A percentile compares a stretch with the other conserved stretches of the same genome.
These are phyloP conservation scores for Coelastrella sp. DNA, from an alignment of 139 green algal species.

Conservation along the genomic window DNA sequence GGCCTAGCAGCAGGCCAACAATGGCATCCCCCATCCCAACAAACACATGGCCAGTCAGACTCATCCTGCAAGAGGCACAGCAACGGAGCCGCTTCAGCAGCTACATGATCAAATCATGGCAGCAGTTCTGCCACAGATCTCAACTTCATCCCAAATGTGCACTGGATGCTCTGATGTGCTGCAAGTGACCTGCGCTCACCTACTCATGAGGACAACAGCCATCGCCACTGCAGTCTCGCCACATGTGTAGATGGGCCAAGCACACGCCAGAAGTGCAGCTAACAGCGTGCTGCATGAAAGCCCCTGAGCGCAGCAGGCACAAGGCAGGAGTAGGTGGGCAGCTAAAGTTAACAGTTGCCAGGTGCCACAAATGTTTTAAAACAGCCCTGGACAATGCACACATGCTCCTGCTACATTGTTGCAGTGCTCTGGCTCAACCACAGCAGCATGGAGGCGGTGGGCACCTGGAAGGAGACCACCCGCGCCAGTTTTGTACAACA, in stretches of 20 bases:
- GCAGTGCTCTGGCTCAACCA: too few species aligned
- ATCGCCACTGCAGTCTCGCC: neutral
- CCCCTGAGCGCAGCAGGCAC: neutral
- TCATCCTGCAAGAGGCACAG: conserved; percentile 12
- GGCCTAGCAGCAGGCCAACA: conserved; percentile 10
- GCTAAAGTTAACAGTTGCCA: neutral
- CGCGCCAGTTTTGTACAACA: too few species aligned
- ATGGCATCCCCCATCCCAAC: conserved; percentile 30
- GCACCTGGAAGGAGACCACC: too few species aligned
- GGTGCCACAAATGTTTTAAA: too few species aligned
- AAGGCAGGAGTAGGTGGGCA: neutral
- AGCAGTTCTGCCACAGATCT: neutral
- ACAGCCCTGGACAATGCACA: too few species aligned
- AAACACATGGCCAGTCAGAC: conserved; percentile 40
- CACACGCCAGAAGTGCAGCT: neutral
- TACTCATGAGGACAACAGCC: neutral
- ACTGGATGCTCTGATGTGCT: neutral
- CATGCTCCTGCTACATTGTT: neutral
- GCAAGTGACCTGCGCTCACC: neutral
- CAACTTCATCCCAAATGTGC: neutral
- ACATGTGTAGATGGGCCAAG: conserved; percentile 27
- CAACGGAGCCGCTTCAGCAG: conserved; percentile 1
- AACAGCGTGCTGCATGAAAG: neutral
- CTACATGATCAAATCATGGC: too few species aligned
- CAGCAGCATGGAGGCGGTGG: too few species aligned